phyloP scores from a whole-genome alignment of 1,139 yeast genomes.

The Scheffersomyces lignicola region DNA sequence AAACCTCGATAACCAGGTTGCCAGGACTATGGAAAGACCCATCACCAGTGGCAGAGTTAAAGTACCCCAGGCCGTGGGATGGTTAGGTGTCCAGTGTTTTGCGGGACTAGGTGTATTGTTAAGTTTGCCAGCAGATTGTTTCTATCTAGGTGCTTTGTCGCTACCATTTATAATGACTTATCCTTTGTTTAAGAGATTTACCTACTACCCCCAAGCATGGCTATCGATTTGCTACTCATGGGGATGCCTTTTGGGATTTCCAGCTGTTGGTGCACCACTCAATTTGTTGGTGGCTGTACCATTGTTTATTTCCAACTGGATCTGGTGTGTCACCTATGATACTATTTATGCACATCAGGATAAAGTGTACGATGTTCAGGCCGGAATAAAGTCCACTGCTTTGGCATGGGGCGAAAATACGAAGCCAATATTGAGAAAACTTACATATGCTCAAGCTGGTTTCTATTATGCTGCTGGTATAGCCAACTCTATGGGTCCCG shows the following conservation, averaged over 20 bases:
- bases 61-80: constrained; percentile 68
- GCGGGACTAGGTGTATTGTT: constrained; percentile 77
- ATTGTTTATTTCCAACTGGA: constrained; percentile 70
- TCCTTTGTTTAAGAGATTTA: constrained; percentile 90
- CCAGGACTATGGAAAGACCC: constrained; percentile 87
- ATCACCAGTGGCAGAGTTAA: constrained; percentile 84
- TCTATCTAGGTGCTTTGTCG: constrained; percentile 78
- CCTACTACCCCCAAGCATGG: constrained; percentile 90
- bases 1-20: constrained; percentile 79
- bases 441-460: constrained; percentile 68
- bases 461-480: constrained; percentile 70
- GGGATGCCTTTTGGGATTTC: constrained; percentile 94
- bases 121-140: constrained; percentile 77
- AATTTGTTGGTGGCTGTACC: constrained; percentile 74
- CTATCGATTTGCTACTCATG: constrained; percentile 86
- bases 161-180: constrained; percentile 80
- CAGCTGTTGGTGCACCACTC: constrained; percentile 87
- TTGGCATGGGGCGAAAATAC: constrained; percentile 86
- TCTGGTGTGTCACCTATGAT: constrained; percentile 96
- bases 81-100: constrained; percentile 71
- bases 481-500: constrained; percentile 86
- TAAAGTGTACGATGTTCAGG: constrained; percentile 78
- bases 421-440: constrained; percentile 62
- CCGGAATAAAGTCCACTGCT: constrained; percentile 95
- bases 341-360: constrained; percentile 98